Evolutionary conservation across 1,284 basidiomycete species (phyloP), one percentile per base, ranked within the genome.

Genomic region (Sporisorium scitamineum): DNA sequence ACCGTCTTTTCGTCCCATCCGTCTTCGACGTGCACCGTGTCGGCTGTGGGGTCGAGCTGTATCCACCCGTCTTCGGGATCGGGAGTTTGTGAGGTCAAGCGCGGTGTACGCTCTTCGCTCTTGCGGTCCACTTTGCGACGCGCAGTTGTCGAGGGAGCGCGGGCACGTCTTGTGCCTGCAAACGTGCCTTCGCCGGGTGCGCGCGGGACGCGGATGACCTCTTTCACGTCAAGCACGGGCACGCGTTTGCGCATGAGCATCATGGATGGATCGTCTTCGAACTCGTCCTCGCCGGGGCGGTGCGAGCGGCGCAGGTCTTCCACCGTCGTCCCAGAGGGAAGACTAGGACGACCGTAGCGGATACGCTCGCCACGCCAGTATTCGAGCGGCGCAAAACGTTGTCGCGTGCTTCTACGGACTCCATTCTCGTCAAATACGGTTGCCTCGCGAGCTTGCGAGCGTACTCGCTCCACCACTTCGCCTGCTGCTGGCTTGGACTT

Each of bases 331-430:
- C 67, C 76, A 37, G n/a, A 52, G 16, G 65, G 72, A n/a, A 71
- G 61, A 44, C 79, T 70, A 6, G 84, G 78, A 3, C 82, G 72
- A 10, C 87, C 59, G 79, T 94, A 97, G 8, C 95, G 90, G 27
- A 94, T 90, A 70, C 91, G 92, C 86, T 99, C 96, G 74, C 91
- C 90, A n/a, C 94, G 90, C 97, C 97, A 99, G 87, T 89, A 97
- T 44, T 94, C 92, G 29, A 99, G 88, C 2, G 96, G 97, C 52
- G 88, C 87, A 79, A 91, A 91, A 16, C 91, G 90, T 59, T 89
- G 88, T 22, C 95, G 91, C 53, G 88, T 88, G 32, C 93, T 91
- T 51, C 93, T 90, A 9, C 95, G 91, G 3, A 93, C 87, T 32
- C 92, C 93, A 20, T 90, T 88, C 9, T 80, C 79, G 64, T 79